A percentile compares a stretch with the other conserved stretches of the same genome.
Evolutionary conservation across 2,329 filamentous ascomycete species (phyloP).

Genomic region (Xylaria sp.): DNA sequence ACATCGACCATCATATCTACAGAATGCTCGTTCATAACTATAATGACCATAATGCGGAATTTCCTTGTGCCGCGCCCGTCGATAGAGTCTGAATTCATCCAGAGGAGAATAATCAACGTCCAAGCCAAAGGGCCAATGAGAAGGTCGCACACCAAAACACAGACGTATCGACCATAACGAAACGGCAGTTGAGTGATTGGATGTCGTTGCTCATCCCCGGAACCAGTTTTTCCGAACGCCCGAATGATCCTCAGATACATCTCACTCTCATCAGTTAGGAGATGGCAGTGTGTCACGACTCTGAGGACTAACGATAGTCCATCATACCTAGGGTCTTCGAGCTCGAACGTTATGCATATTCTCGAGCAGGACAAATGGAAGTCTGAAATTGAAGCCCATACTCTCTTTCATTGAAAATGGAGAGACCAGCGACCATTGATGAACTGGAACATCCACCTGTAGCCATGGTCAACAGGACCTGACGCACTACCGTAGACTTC

Average conservation of each 20-base stretch:
- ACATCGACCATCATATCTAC: conserved; percentile 32
- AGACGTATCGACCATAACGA: conserved; percentile 34
- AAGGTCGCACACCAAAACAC: conserved; percentile 36
- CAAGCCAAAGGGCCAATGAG: conserved; percentile 29
- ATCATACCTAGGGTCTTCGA: conserved; percentile 17
- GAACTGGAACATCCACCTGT: conserved; percentile 9
- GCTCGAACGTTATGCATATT: conserved; percentile 21
- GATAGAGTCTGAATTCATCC: conserved; percentile 44
- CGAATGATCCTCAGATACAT: conserved; percentile 33
- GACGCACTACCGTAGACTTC: conserved; percentile 16
- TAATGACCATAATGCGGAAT: conserved; percentile 27
- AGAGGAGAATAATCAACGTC: conserved; percentile 41
- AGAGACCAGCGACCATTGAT: conserved; percentile 14
- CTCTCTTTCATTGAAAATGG: conserved; percentile 12
- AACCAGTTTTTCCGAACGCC: conserved; percentile 39
- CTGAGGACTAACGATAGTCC: conserved; percentile 25
- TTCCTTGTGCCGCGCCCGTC: conserved; percentile 41
- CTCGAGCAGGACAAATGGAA: conserved; percentile 18
- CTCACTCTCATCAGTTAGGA: no score
- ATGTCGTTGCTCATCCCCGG: conserved; percentile 36
- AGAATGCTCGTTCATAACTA: conserved; percentile 20
- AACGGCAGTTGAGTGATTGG: conserved; percentile 46
- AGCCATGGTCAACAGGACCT: conserved; percentile 12
- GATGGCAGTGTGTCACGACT: conserved; percentile 5
- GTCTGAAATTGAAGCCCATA: conserved; percentile 12